phyloP scores from a whole-genome alignment of 352 stramenopile genomes.

The Globisporangium spiculum region DNA sequence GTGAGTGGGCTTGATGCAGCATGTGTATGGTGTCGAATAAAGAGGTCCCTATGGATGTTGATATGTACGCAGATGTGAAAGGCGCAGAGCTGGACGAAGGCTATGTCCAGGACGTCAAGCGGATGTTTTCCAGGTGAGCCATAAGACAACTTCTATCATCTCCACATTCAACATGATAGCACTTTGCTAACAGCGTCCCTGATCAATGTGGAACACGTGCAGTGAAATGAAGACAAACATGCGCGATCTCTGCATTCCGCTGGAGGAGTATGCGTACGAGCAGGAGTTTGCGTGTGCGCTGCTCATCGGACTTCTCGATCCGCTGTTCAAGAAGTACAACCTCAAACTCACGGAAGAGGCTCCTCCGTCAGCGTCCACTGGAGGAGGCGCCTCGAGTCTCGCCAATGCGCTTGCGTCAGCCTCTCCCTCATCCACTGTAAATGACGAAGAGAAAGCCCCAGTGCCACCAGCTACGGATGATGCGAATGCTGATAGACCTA shows the following conservation, averaged over 20 bases:
- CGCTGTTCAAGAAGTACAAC: constrained; percentile 60
- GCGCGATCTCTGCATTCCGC: constrained; percentile 74
- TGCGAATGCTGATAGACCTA: not conserved
- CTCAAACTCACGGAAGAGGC: constrained; percentile 36
- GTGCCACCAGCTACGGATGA: not conserved
- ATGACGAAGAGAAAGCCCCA: constrained; percentile 7
- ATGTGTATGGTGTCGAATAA: not conserved
- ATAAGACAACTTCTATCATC: not conserved
- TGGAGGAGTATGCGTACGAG: constrained; percentile 83
- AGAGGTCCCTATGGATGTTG: not conserved
- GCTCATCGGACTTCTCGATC: constrained; percentile 71
- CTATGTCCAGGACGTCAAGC: constrained; percentile 66
- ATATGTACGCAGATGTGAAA: constrained; percentile 22
- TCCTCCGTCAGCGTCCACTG: not conserved
- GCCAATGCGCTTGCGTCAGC: constrained; percentile 6
- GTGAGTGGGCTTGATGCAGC: not conserved
- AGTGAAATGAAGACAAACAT: constrained; percentile 88
- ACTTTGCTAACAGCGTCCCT: not conserved
- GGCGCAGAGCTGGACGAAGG: constrained; percentile 61
- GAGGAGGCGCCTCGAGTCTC: not conserved
- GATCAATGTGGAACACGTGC: not conserved
- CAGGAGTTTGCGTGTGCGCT: constrained; percentile 74
- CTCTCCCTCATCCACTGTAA: not conserved
- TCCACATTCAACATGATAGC: not conserved
- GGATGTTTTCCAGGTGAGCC: constrained; percentile 42